phyloP scores from a whole-genome alignment of 345 rosid species.

The Boechera retrofracta region DNA sequence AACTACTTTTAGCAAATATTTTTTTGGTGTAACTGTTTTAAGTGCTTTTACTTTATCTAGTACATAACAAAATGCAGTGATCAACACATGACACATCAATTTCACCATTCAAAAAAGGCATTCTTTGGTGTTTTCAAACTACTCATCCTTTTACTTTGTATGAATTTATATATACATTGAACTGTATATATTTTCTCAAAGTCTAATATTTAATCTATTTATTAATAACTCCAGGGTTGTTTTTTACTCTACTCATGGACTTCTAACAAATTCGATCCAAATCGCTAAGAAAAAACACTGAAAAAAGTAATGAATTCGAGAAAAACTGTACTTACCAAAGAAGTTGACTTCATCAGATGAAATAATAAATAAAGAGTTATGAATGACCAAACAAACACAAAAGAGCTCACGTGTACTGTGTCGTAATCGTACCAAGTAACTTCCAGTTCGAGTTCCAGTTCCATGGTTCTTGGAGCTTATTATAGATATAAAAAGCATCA shows the following conservation, averaged over 20 bases:
- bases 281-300: background rate
- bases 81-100: conserved; percentile 27
- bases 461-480: conserved; percentile 46
- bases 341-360: conserved; percentile 2
- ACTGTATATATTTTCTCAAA: background rate
- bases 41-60: conserved; percentile 1
- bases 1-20: conserved; percentile 9
- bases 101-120: background rate
- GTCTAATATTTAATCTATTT: background rate
- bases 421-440: conserved; percentile 36
- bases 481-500: background rate
- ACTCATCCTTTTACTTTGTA: background rate
- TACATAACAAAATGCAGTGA: conserved; percentile 16
- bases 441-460: conserved; percentile 23
- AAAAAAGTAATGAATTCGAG: conserved; percentile 17
- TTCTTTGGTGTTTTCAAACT: conserved; percentile 40
- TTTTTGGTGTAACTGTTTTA: background rate
- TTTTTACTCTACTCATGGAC: background rate
- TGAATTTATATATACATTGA: background rate
- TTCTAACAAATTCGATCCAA: background rate
- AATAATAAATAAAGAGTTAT: background rate
- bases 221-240: too few relatives aligned
- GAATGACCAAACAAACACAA: conserved; percentile 27
- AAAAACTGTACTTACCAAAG: background rate
- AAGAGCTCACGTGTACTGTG: conserved; percentile 16